Percentiles rank a stretch among this genome's conserved stretches.
Conservation (phyloP, 352 stramenopile species). For the Pythium aristosporum region DNA sequence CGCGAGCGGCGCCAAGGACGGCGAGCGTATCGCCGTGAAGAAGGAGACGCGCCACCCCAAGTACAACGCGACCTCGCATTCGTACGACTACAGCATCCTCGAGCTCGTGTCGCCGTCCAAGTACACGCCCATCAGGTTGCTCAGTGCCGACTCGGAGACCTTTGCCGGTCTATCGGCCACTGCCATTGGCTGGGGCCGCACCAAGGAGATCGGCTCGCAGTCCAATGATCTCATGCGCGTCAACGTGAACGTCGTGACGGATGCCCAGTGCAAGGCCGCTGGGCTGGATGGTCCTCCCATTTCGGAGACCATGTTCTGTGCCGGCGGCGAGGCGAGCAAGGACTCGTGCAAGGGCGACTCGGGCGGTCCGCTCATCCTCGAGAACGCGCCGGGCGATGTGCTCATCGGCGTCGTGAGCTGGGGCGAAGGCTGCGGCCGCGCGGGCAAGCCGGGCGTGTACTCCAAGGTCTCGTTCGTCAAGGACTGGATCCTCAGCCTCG, state of each 20-base stretch:
- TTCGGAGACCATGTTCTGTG: conserved; percentile 45
- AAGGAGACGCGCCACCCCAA: conserved; percentile 6
- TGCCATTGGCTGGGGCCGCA: conserved; percentile 27
- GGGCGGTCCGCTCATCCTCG: conserved; percentile 44
- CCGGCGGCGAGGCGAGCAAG: conserved; percentile 33
- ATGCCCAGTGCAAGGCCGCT: conserved; percentile 30
- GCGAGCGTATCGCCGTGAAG: conserved; percentile 32
- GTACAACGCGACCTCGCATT: not conserved
- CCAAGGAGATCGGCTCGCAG: conserved; percentile 27
- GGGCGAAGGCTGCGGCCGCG: conserved; percentile 46
- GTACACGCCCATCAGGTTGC: conserved; percentile 1
- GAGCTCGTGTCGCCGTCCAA: conserved; percentile 11
- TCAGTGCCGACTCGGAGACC: conserved; percentile 5
- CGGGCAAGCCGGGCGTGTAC: conserved; percentile 53
- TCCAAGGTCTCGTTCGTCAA: conserved; percentile 42
- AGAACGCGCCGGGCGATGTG: conserved; percentile 31
- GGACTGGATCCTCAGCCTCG: conserved; percentile 44
- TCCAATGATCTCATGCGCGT: conserved; percentile 40
- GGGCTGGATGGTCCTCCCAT: conserved; percentile 5
- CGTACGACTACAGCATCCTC: conserved; percentile 51
- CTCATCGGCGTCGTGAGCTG: conserved; percentile 57
- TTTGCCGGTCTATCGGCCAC: conserved; percentile 27
- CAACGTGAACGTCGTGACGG: conserved; percentile 38
- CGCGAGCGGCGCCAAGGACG: conserved; percentile 36
- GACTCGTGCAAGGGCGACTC: conserved; percentile 60